Evolutionary conservation across 2,329 filamentous ascomycete genomes (phyloP).

Genomic region (Aspergillus niger): DNA sequence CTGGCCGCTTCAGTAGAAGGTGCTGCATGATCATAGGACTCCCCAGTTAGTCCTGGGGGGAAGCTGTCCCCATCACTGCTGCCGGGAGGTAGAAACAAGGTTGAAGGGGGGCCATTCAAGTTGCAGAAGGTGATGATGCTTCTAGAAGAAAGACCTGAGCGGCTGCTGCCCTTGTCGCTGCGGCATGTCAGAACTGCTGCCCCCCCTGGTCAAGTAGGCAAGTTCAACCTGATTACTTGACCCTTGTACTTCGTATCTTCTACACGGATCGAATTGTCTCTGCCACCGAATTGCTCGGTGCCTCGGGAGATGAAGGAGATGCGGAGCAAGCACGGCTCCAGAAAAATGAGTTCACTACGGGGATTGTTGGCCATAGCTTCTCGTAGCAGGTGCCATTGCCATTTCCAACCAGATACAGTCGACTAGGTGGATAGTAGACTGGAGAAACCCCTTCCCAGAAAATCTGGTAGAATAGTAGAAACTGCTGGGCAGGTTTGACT

Average conservation of each 20-base stretch:
- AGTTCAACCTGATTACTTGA: background rate
- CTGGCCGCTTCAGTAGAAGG: background rate
- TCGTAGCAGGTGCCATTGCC: background rate
- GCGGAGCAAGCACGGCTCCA: background rate
- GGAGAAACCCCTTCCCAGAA: too few relatives aligned
- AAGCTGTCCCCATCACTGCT: background rate
- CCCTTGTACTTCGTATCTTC: background rate
- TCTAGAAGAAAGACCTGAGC: slow-evolving; percentile 18
- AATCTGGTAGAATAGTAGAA: too few relatives aligned
- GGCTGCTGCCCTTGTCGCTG: slow-evolving; percentile 3
- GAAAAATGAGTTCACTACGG: background rate
- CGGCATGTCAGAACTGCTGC: slow-evolving; percentile 7
- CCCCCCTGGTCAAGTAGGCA: background rate
- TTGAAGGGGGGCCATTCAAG: background rate
- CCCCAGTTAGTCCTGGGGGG: background rate
- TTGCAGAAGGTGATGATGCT: slow-evolving; percentile 10
- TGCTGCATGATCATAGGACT: background rate
- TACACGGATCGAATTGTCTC: background rate
- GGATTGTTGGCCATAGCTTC: background rate
- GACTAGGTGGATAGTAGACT: background rate
- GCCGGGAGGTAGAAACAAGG: background rate
- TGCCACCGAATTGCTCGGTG: background rate
- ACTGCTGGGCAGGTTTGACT: too few relatives aligned
- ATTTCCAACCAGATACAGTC: background rate
- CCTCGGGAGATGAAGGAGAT: background rate